Base-by-base conservation (phyloP, 345 rosid genomes). In the Litchi chinensis region DNA sequence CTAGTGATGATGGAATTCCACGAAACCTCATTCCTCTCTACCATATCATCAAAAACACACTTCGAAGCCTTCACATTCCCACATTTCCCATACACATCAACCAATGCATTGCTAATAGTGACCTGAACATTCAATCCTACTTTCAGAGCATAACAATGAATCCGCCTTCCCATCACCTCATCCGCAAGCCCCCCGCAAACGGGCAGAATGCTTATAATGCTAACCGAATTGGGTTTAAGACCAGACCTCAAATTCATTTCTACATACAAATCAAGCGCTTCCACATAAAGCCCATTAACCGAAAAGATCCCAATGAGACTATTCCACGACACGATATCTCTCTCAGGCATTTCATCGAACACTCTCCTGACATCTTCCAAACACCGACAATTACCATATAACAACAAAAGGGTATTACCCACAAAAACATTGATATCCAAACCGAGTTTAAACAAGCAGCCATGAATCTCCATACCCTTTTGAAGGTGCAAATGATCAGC, bases 381-480 rank as follows among this genome's bases (percentile, higher is more conserved):
- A 66, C 65, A 39, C 48, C 82, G 78, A 10, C 79, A 77, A 48
- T 71, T 76, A 2, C 89, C 89, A 69, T 87, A 87, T 6, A 89
- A 79, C 68, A 74, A 41, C 81, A 85, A 26, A 41, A 89, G 83
- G 13, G 87, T 87, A 40, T 89, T 89, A 21, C 88, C 87, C 48
- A 87, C 84, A 21, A 77, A 84, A 22, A 87, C 81, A 59, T 87
- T 83, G 2, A 21, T 62, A 68, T 85, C 82, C 70, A 84, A 89
- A 37, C 93, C 93, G 18, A 83, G 80, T 63, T 87, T 88, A 68
- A 90, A 80, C 74, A 87, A 82, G 24, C 71, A 80, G 57, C 89
- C 95, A 74, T 92, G 97, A 82, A 85, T 78, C 88, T 89, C 88
- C 85, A 74, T 74, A 7, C 97, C 97, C 50, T 91, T 88, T 57